A percentile compares a stretch with the other conserved stretches of the same genome.
These are phyloP conservation scores for Chlorella sp. DNA, from an alignment of 139 green algal species.

Conservation along the genomic window DNA sequence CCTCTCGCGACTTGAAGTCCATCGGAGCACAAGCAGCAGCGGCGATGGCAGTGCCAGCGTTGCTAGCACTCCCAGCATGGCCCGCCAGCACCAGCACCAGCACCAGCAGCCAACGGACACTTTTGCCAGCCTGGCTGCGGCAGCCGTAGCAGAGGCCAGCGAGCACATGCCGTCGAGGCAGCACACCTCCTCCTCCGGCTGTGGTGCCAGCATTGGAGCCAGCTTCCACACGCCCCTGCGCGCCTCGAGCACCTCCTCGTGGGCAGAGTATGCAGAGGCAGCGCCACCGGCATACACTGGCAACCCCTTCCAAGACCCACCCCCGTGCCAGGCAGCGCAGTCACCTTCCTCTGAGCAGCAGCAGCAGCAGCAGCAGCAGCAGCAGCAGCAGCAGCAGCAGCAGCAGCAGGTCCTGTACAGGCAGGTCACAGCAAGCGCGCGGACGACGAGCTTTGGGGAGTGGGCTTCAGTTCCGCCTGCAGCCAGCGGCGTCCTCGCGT, in stretches of 20 bases:
- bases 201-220: background rate
- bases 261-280: constrained; percentile 9
- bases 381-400: background rate
- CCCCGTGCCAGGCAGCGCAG: background rate
- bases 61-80: background rate
- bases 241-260: background rate
- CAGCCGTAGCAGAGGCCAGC: background rate
- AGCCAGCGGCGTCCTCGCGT: background rate
- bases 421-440: background rate
- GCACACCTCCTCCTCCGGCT: background rate
- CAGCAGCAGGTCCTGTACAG: background rate
- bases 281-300: background rate
- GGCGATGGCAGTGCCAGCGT: background rate
- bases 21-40: background rate
- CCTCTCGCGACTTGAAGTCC: background rate
- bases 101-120: background rate
- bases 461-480: background rate
- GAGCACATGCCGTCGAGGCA: background rate
- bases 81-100: background rate
- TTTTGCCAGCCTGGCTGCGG: background rate
- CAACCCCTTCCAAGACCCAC: background rate
- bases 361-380: background rate
- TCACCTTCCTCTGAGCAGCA: background rate
- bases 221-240: background rate
- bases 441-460: background rate